Conservation (phyloP, 495 filamentous ascomycete species). For the Penicillium canariense region DNA sequence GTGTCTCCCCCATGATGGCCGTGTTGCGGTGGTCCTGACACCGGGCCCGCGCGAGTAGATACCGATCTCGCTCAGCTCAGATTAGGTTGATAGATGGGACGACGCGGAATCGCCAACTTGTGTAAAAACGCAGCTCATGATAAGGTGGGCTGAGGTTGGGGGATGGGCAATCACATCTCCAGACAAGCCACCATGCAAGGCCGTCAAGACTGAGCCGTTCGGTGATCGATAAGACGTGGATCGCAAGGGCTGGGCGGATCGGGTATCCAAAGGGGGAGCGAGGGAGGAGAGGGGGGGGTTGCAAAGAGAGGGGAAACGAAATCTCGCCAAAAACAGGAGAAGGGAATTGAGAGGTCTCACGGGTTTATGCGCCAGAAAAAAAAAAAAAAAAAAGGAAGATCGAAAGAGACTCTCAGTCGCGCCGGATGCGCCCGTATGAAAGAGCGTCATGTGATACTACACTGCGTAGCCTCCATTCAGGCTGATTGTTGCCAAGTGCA, state of each 20-base stretch:
- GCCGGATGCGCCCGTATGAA: slow-evolving; percentile 26
- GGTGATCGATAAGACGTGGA: slow-evolving; percentile 21
- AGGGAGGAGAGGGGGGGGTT: slow-evolving; percentile 18
- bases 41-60: slow-evolving; percentile 13
- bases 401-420: slow-evolving; percentile 8
- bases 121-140: slow-evolving; percentile 37
- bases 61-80: slow-evolving; percentile 1
- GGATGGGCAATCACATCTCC: slow-evolving; percentile 28
- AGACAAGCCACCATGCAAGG: slow-evolving; percentile 35
- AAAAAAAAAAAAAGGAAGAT: slow-evolving; percentile 2
- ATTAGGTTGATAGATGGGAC: slow-evolving; percentile 17
- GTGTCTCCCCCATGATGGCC: slow-evolving; percentile 16
- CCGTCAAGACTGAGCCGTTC: slow-evolving; percentile 29
- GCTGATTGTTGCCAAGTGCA: no score
- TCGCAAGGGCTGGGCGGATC: slow-evolving; percentile 23
- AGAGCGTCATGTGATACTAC: slow-evolving; percentile 28
- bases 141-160: slow-evolving; percentile 28
- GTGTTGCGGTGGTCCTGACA: slow-evolving; percentile 11
- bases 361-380: background rate
- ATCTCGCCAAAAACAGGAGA: slow-evolving; percentile 1
- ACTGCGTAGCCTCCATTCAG: background rate
- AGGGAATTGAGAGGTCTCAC: slow-evolving; percentile 1
- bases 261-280: slow-evolving; percentile 21
- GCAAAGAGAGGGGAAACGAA: slow-evolving; percentile 6
- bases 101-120: slow-evolving; percentile 38